phyloP scores from a whole-genome alignment of 2,329 filamentous ascomycete genomes.

The Alternaria panax region DNA sequence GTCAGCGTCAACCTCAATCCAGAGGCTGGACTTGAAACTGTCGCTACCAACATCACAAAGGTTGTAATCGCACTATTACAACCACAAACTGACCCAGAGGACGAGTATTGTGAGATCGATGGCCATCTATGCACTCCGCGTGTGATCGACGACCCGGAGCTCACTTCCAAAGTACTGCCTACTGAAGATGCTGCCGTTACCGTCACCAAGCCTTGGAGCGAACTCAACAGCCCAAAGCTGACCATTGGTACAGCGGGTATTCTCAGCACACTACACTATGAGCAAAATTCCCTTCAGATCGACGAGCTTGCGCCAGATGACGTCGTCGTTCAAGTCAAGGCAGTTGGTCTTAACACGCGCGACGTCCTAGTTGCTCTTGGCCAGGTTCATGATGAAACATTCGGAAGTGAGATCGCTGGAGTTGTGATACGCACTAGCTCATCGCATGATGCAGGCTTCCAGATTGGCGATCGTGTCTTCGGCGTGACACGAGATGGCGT shows the following conservation, averaged over 20 bases:
- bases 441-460: neutral
- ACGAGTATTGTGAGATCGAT: constrained; percentile 20
- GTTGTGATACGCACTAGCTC: constrained; percentile 13
- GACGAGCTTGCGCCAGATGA: constrained; percentile 15
- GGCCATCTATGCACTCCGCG: constrained; percentile 12
- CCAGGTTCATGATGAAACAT: constrained; percentile 26
- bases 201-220: constrained; percentile 25
- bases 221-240: constrained; percentile 15
- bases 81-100: constrained; percentile 11
- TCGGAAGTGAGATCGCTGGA: constrained; percentile 27
- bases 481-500: constrained; percentile 17
- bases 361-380: constrained; percentile 35
- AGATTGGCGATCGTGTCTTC: constrained; percentile 17
- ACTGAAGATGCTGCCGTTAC: neutral
- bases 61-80: constrained; percentile 1
- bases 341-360: constrained; percentile 26
- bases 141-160: constrained; percentile 13
- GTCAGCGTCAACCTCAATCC: constrained; percentile 13
- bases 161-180: constrained; percentile 5
- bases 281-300: neutral
- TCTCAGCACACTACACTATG: constrained; percentile 26
- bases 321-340: constrained; percentile 25
- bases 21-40: neutral
- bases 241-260: constrained; percentile 21
- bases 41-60: constrained; percentile 3